These are phyloP conservation scores for Sanghuangporus sanghuang DNA, from an alignment of 1,284 basidiomycete species.

Conservation along the genomic window DNA sequence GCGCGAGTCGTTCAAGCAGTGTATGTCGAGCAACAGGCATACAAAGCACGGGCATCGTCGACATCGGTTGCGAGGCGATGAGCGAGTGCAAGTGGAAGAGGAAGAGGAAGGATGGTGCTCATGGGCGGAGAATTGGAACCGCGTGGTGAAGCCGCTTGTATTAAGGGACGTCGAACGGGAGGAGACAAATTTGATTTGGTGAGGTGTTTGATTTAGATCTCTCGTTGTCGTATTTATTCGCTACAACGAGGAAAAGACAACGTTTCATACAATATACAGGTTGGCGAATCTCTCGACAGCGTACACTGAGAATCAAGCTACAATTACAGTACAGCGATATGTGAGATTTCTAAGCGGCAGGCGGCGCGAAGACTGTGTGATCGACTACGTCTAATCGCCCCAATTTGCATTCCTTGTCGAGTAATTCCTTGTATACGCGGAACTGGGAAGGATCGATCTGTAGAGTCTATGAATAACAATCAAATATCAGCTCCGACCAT, in stretches of 20 bases:
- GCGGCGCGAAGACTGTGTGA: conserved; percentile 64
- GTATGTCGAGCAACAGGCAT: conserved; percentile 5
- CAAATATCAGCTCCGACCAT: not conserved
- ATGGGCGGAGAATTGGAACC: conserved; percentile 85
- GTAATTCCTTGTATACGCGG: conserved; percentile 82
- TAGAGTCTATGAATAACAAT: conserved; percentile 52
- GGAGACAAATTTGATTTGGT: conserved; percentile 1
- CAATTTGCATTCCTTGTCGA: conserved; percentile 82
- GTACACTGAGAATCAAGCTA: not conserved
- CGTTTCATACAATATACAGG: not conserved
- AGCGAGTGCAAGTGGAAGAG: conserved; percentile 19
- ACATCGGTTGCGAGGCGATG: not conserved
- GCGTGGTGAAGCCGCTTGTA: conserved; percentile 59
- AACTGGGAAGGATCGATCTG: conserved; percentile 93
- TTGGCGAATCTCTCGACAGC: not conserved
- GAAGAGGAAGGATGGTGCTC: conserved; percentile 57
- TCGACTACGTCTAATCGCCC: conserved; percentile 50
- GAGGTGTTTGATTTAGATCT: not conserved
- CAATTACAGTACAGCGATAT: not conserved
- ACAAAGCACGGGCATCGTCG: not conserved
- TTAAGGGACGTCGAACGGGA: conserved; percentile 38
- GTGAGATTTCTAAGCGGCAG: conserved; percentile 31
- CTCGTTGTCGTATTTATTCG: not conserved
- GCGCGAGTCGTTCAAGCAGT: conserved; percentile 35
- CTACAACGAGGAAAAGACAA: not conserved